Base-by-base conservation (phyloP, 208 protist species). In the Crithidia acanthocephali region DNA sequence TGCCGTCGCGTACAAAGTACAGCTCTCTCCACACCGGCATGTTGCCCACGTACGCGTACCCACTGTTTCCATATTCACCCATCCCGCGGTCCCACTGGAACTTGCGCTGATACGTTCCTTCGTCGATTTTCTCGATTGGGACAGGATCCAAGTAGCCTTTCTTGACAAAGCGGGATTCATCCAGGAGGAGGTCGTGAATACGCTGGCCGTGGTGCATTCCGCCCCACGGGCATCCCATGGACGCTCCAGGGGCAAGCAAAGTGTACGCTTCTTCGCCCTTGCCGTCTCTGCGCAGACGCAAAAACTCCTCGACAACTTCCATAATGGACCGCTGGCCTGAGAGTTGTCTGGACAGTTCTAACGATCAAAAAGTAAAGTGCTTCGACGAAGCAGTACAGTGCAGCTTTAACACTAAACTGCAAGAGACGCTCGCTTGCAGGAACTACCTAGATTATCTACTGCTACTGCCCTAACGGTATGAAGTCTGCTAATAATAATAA, bases 51-150 rank as follows among this genome's bases (percentile, higher is more conserved):
- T 77, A 72, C 5, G 72, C 47, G 59, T 58, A 89, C 7, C 90
- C 86, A 52, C 48, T 68, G 66, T 93, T 94, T 11, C 90, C 90
- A 55, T 81, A 84, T 60, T 97, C 92, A 28, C 56, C 83, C 82
- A 97, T 92, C 13, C 92, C 92, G 57, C 90, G 79, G 57, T 97
- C 79, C 86, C 86, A 97, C 44, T 85, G 76, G 68, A 93, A 97
- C 71, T 90, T 92, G 16, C 92, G 81, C 65, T 97, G 88, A 68
- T 87, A 97, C 1, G 92, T 97, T 5, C 83, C 84, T 55, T 95
- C 88, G 42, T 84, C 90, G 35, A 97, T 92, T 62, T 94, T 78
- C 60, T 93, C 82, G 57, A 97, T 94, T 3, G 88, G 81, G 22
- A 94, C 90, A 45, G 65, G 32, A 56, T 93, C 81, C 0, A 97